Evolutionary conservation across 495 filamentous ascomycete genomes (phyloP), one percentile per base, ranked within the genome.

Genomic region (Hypoxylon fuscum): DNA sequence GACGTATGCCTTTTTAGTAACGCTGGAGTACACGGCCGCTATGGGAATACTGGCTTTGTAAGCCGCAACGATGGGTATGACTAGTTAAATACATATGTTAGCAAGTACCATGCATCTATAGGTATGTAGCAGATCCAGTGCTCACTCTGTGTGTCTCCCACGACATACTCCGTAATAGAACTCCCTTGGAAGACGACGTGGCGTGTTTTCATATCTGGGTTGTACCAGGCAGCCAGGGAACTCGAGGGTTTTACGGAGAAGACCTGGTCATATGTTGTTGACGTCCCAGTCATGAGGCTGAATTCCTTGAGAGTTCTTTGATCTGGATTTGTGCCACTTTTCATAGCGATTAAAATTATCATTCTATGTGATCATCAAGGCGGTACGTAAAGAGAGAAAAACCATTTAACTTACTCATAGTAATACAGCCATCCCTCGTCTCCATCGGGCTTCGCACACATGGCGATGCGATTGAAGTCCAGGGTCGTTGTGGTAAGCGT

Each of bases 121-220:
- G n/a, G n/a, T n/a, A n/a, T 34, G 31, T 34, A 34, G 31, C 31
- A 34, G 31, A 34, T 34, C 31, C 31, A 34, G 31, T 34, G 31
- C 31, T 34, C 31, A 34, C 31, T 34, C 31, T 34, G 31, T 11
- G 31, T 5, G 8, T 35, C 27, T 22, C 35, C 46, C 29, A 50
- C 46, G 29, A 31, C 21, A 50, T 35, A 50, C 25, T 50, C 46
- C n/a, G 29, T 20, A 17, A 50, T 29, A 18, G 29, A 29, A 34
- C 27, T 22, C 2, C 46, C 46, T 50, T 50, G 14, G 46, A 50
- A 50, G 29, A 50, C 29, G 25, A 50, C 25, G 46, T 50, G 46
- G 25, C 46, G 46, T 22, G 31, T 35, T 8, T 35, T 35, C 27
- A 20, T 20, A 22, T 18, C 25, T 50, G 25, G 25, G 29, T 50